Percentiles rank a stretch among this genome's conserved stretches.
These are phyloP conservation scores for Trichoderma simmonsii DNA, from an alignment of 2,329 filamentous ascomycete genomes.

Conservation along the genomic window DNA sequence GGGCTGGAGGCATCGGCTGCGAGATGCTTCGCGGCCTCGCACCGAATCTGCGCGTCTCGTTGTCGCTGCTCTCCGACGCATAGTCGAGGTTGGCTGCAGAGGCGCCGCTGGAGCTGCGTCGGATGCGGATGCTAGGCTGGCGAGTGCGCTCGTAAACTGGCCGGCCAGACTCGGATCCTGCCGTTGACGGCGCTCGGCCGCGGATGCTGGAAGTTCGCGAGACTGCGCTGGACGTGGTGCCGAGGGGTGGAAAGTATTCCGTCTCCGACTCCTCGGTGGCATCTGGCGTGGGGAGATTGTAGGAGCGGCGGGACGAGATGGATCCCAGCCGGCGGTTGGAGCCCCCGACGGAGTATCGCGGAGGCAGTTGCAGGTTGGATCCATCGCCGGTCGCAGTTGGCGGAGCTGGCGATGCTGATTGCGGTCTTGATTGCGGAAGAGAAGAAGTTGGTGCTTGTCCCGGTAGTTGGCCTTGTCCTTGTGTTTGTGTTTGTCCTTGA, in stretches of 20 bases:
- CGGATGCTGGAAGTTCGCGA: conserved; percentile 4
- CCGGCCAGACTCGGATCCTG: background rate
- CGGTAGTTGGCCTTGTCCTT: background rate
- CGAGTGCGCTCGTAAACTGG: conserved; percentile 14
- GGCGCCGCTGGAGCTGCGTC: conserved; percentile 19
- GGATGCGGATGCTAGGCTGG: conserved; percentile 27
- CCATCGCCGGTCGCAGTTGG: background rate
- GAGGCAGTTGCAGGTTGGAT: background rate
- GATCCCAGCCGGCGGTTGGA: background rate
- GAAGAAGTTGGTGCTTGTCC: background rate
- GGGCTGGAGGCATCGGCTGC: conserved; percentile 29
- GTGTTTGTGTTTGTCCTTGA: background rate
- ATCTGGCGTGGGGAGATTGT: conserved; percentile 9
- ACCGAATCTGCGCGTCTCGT: background rate
- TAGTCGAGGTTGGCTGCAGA: background rate
- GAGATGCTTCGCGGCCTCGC: conserved; percentile 36
- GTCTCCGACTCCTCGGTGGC: conserved; percentile 4
- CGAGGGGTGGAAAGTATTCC: conserved; percentile 18
- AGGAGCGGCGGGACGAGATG: conserved; percentile 1
- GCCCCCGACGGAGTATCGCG: background rate
- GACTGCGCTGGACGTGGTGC: background rate
- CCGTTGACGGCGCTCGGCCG: background rate
- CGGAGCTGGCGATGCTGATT: background rate
- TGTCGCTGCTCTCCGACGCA: background rate
- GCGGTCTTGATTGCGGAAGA: background rate